Percentiles rank a stretch among this genome's conserved stretches.
These are phyloP conservation scores for Monosporascus sp. DNA, from an alignment of 2,329 filamentous ascomycete species.

Conservation along the genomic window DNA sequence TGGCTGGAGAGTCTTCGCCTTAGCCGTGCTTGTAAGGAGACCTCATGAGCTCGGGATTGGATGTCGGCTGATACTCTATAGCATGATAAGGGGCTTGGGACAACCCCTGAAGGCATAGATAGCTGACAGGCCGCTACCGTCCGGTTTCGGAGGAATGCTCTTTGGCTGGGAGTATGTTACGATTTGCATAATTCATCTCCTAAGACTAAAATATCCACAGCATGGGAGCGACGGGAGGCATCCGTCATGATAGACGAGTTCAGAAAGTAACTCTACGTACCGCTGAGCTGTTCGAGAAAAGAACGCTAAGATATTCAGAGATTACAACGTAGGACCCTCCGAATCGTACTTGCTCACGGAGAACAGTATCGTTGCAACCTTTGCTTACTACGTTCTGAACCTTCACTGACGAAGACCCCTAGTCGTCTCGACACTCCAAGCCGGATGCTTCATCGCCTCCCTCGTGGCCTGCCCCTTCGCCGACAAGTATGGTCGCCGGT, in stretches of 20 bases:
- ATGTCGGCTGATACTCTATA: neutral
- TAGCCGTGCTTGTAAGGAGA: conserved; percentile 50
- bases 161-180: conserved; percentile 36
- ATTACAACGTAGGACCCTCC: conserved; percentile 39
- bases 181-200: neutral
- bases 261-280: conserved; percentile 36
- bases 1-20: conserved; percentile 61
- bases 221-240: conserved; percentile 64
- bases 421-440: conserved; percentile 65
- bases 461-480: conserved; percentile 36
- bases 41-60: neutral
- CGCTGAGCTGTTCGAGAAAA: conserved; percentile 1
- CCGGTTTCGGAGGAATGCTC: conserved; percentile 53
- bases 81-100: conserved; percentile 1
- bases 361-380: conserved; percentile 34
- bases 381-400: neutral
- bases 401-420: neutral
- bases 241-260: conserved; percentile 56
- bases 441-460: conserved; percentile 61
- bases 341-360: conserved; percentile 44
- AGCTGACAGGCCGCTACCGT: conserved; percentile 37
- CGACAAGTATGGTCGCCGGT: conserved; percentile 51
- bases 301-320: conserved; percentile 26
- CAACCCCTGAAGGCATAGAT: neutral
- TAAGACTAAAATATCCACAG: conserved; percentile 38